Percentiles rank a stretch among this genome's conserved stretches.
Evolutionary conservation across 768 basidiomycete species (phyloP).

Genomic region (Lactarius trivialis): DNA sequence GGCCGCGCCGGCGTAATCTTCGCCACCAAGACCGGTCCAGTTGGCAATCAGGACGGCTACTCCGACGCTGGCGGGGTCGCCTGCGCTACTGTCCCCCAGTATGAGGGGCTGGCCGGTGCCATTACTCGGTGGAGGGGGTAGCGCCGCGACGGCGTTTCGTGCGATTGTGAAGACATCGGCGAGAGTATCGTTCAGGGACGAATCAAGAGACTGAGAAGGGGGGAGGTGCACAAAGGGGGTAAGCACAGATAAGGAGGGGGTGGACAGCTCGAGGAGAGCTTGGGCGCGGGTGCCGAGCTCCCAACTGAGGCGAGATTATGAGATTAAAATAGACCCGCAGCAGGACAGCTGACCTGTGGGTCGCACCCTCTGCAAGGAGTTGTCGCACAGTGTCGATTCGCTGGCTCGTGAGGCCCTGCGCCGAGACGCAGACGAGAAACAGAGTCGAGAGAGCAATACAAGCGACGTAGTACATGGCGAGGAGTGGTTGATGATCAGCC

Average conservation of each 20-base stretch:
- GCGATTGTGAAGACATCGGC: slow-evolving; percentile 54
- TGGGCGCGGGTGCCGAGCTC: slow-evolving; percentile 47
- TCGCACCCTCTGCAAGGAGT: slow-evolving; percentile 37
- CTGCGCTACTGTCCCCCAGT: slow-evolving; percentile 52
- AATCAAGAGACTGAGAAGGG: slow-evolving; percentile 24
- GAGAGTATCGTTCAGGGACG: slow-evolving; percentile 32
- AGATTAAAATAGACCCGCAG: background rate
- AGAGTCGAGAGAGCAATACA: background rate
- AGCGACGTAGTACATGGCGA: background rate
- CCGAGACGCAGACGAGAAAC: slow-evolving; percentile 5
- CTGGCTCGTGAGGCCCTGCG: slow-evolving; percentile 33
- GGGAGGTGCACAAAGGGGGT: slow-evolving; percentile 28
- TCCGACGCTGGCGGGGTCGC: slow-evolving; percentile 76
- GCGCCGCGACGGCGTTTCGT: slow-evolving; percentile 41
- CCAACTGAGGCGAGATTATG: slow-evolving; percentile 38
- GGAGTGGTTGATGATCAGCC: background rate
- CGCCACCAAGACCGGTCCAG: slow-evolving; percentile 42
- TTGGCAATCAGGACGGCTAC: slow-evolving; percentile 60
- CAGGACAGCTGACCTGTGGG: slow-evolving; percentile 32
- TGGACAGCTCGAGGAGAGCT: slow-evolving; percentile 45
- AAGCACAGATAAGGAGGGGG: slow-evolving; percentile 42
- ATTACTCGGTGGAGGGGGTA: slow-evolving; percentile 38
- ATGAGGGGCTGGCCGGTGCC: slow-evolving; percentile 50
- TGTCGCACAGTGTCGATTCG: slow-evolving; percentile 34
- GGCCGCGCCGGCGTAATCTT: slow-evolving; percentile 60